Evolutionary conservation across 2,329 filamentous ascomycete genomes (phyloP), one percentile per base, ranked within the genome.

Genomic region (Dryadomyces sulphureus): DNA sequence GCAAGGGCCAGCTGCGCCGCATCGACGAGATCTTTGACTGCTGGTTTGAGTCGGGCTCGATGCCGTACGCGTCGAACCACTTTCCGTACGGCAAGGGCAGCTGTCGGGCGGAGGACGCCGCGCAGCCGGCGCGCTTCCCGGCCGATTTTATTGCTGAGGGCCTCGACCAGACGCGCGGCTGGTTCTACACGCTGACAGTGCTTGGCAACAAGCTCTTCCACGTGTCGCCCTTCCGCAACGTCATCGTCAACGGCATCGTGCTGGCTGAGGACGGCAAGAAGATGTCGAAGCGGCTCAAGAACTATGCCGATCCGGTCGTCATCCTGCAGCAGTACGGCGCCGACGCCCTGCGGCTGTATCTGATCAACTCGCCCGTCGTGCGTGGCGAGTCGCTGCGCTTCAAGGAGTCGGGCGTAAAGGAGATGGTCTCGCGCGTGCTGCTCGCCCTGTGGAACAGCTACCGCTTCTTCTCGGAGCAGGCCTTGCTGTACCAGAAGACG

Each of bases 221-320:
- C 54, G 64, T 69, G 51, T 70, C 72, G 20, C 72, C 90, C 0
- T 95, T 94, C 72, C 81, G 92, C 65, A 95, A 76, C 56, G 66
- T 77, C 35, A 77, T 76, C 36, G 62, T 77, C 17, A 75, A 77
- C 51, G 66, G 60, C 16, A 48, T 78, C 17, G 62, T 83, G 56
- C 64, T 79, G 30, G 61, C 65, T 3, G 65, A 67, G 50, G 71
- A 79, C 63, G 90, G 90, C 47, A 95, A 94, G 71, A 96, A 96
- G 71, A 96, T 96, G 90, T 94, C 88, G 7, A 96, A 96, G 66
- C 79, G 90, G 45, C 70, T 94, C 48, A 93, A 95, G 68, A 96
- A 96, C 64, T 96, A 94, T 62, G 90, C 90, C 0, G 88, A 94
- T 57, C 90, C 90, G 11, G 69, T 69, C 47, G 67, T 87, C 44